Base-by-base conservation (phyloP, 257 asterid genomes). In the Perilla frutescens region DNA sequence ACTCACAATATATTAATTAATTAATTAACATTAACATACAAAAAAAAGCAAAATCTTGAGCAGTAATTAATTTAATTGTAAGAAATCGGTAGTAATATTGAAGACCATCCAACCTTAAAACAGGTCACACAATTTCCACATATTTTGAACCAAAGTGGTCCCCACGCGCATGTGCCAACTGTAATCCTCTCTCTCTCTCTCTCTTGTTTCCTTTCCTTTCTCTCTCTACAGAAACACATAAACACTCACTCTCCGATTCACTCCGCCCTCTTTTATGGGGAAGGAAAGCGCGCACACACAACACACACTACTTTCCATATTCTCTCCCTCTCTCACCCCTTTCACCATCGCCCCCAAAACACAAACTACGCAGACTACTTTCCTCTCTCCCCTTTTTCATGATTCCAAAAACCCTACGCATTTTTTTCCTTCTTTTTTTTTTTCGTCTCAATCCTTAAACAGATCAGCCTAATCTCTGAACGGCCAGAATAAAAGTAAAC, bases 111-210 rank as follows among this genome's bases (percentile, higher is more conserved):
- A 51, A 6, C 62, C 14, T 48, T 12, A 50, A 50, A 36, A 67
- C 62, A 44, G 36, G 62, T 31, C 69, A 26, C 48, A 49, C 40
- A 29, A 31, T 10, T 51, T 34, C 40, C 47, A 51, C 44, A 4
- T 36, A 43, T 41, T 41, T 26, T 39, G 4, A 54, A 14, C 12
- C 1, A 53, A 12, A 20, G 75, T 79, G 80, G 83, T 31, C 79
- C 80, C 83, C 83, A 74, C 80, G 65, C 83, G 83, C 74, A 63
- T 74, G 77, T 70, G 80, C 80, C 80, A 75, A 10, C 83, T 79
- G 80, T 79, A 70, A 49, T 59, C 80, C 80, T 63, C 32, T 62
- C 32, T 14, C 59, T 41, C 74, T 59, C 76, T 56, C 64, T 45
- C 58, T 40, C 61, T 39, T 39, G 1, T 20, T 20, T n/a, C n/a